Percentiles rank a stretch among this genome's conserved stretches.
Evolutionary conservation across 257 asterid species (phyloP).

Genomic region (Solanum pimpinellifolium): DNA sequence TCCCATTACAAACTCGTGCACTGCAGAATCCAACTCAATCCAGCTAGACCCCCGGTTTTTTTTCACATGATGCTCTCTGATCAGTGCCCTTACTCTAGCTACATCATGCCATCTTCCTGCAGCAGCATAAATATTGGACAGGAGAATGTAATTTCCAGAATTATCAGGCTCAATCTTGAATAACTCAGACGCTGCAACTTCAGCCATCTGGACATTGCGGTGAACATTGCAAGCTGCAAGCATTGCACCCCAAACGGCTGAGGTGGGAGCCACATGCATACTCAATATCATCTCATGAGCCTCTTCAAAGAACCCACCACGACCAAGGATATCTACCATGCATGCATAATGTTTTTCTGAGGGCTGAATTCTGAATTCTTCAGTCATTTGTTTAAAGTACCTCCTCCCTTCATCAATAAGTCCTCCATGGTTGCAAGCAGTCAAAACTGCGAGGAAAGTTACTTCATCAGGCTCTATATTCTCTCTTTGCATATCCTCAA

Average conservation of each 20-base stretch:
- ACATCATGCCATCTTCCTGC: conserved; percentile 2
- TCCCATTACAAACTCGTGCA: conserved; percentile 8
- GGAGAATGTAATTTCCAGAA: conserved; percentile 1
- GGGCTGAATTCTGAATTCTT: conserved; percentile 4
- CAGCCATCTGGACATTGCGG: conserved; percentile 5
- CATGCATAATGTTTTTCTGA: neutral
- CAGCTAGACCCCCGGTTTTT: conserved; percentile 4
- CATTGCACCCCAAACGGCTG: conserved; percentile 6
- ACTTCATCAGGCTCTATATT: conserved; percentile 8
- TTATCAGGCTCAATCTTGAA: conserved; percentile 10
- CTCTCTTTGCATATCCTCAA: conserved; percentile 2
- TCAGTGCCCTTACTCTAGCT: conserved; percentile 1
- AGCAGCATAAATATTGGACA: conserved; percentile 1
- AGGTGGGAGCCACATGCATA: neutral
- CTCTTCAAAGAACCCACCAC: neutral
- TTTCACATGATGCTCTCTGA: neutral
- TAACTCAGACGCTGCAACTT: neutral
- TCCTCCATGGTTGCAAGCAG: conserved; percentile 3
- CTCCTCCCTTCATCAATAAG: neutral
- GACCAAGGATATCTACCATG: conserved; percentile 7
- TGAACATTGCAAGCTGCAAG: conserved; percentile 1
- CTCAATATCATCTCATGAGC: neutral
- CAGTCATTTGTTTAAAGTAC: conserved; percentile 2
- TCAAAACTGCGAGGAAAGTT: conserved; percentile 4
- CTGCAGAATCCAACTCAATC: conserved; percentile 5